phyloP scores from a whole-genome alignment of 345 rosid species.

The Bruguiera parviflora region DNA sequence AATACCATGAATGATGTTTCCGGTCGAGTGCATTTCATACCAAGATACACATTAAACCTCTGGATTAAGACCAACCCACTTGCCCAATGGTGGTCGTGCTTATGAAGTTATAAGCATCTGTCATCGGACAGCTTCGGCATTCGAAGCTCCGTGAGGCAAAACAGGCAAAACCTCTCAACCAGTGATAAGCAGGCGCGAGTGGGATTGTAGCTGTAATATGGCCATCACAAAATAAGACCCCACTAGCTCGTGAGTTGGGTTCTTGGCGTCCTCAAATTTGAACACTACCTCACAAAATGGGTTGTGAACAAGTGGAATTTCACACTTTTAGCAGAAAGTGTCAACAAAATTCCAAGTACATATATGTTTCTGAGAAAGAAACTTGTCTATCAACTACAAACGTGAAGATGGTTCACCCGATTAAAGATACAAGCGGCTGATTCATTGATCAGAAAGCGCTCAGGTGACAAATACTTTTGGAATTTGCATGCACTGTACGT shows the following conservation, averaged over 20 bases:
- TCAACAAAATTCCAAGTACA: neutral
- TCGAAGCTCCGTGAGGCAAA: neutral
- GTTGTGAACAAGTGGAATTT: conserved; percentile 33
- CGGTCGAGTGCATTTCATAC: no score
- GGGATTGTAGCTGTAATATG: conserved; percentile 35
- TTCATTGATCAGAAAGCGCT: no score
- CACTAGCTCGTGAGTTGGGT: conserved; percentile 3
- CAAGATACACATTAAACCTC: no score
- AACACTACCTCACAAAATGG: conserved; percentile 16
- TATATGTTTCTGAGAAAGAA: neutral
- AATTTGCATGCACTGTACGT: no score
- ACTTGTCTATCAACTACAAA: neutral
- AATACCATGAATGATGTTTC: no score
- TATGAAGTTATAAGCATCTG: neutral
- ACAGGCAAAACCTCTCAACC: conserved; percentile 8
- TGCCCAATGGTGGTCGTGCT: conserved; percentile 4
- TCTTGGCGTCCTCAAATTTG: neutral
- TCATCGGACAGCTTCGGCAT: neutral
- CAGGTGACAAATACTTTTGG: no score
- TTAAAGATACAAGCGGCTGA: no score
- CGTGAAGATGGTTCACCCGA: no score
- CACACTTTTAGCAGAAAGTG: neutral
- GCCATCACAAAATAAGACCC: conserved; percentile 11
- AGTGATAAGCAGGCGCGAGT: conserved; percentile 26
- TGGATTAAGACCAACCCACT: no score